Base-by-base conservation (phyloP, 352 stramenopile genomes). In the Thraustochytrium sp. region DNA sequence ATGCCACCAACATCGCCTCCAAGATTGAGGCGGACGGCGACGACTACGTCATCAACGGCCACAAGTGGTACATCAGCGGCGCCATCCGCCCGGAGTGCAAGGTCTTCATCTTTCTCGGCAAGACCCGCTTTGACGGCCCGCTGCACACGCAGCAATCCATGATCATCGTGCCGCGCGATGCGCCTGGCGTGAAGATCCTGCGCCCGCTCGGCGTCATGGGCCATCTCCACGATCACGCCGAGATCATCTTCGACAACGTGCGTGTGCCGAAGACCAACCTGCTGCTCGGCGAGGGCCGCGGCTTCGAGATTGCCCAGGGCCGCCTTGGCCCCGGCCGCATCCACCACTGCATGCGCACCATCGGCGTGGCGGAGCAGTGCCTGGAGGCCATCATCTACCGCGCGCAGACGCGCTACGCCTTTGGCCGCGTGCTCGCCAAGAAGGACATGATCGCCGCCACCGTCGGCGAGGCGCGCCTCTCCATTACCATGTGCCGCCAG, bases 291-390 rank as follows among this genome's bases (percentile, higher is more conserved):
- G 89, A 94, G 82, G 93, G 92, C 48, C 87, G 88, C 42, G 93
- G 93, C 44, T 96, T 96, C 85, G 88, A 94, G 77, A 96, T 97
- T 63, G 91, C 92, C 11, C 93, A 97, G 87, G 88, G 87, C 26
- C 85, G 93, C 36, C 86, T 97, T 13, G 93, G 93, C 26, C 92
- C 93, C 31, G 93, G 93, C 56, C 89, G 97, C 65, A 97, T 99
- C 87, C 96, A 99, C 91, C 96, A 99, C 89, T 99, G 95, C 89
- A 98, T 98, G 96, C 92, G 95, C 59, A 87, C 94, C 23, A 94
- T 98, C 82, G 96, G 96, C 36, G 90, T 91, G 63, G 90, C 92
- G 36, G 92, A 97, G 87, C 89, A 90, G 38, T 94, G 92, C 78
- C 87, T 97, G 29, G 89, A 94, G 78, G 88, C 94, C 38, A 92